Conservation (phyloP, 192 early-diverging fungal genomes). For the Phycomyces blakesleeanus region DNA sequence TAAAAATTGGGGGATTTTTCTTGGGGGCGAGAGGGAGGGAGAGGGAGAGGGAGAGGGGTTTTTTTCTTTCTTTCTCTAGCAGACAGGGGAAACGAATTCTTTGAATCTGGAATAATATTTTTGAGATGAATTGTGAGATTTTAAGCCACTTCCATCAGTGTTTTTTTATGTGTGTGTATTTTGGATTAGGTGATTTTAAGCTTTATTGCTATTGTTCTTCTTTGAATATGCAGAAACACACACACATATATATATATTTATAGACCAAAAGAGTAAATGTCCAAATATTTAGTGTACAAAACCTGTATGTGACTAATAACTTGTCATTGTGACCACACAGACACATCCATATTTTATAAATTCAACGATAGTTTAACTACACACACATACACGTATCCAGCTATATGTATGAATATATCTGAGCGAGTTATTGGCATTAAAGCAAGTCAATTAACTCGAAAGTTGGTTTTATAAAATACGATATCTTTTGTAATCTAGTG, state of each 20-base stretch:
- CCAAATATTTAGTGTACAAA: background rate
- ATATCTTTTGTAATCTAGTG: too few relatives aligned
- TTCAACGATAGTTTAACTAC: too few relatives aligned
- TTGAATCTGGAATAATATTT: too few relatives aligned
- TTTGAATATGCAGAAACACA: too few relatives aligned
- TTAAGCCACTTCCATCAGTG: slow-evolving; percentile 2
- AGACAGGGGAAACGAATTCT: too few relatives aligned
- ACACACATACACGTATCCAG: background rate
- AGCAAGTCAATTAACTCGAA: too few relatives aligned
- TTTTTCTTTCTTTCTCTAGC: background rate
- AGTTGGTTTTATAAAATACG: too few relatives aligned
- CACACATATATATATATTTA: too few relatives aligned
- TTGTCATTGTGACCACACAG: background rate
- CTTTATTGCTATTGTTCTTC: background rate
- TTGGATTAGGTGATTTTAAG: background rate
- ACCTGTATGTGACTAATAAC: background rate
- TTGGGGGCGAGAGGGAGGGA: background rate
- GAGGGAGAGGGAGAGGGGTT: too few relatives aligned
- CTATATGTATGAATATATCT: background rate
- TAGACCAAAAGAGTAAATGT: background rate
- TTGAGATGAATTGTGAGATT: background rate
- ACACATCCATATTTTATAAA: background rate
- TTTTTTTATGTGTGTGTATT: too few relatives aligned
- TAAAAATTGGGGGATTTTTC: background rate
- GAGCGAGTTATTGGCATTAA: too few relatives aligned